Evolutionary conservation across 306 rosid genomes (phyloP).

Genomic region (Spatholobus suberectus): DNA sequence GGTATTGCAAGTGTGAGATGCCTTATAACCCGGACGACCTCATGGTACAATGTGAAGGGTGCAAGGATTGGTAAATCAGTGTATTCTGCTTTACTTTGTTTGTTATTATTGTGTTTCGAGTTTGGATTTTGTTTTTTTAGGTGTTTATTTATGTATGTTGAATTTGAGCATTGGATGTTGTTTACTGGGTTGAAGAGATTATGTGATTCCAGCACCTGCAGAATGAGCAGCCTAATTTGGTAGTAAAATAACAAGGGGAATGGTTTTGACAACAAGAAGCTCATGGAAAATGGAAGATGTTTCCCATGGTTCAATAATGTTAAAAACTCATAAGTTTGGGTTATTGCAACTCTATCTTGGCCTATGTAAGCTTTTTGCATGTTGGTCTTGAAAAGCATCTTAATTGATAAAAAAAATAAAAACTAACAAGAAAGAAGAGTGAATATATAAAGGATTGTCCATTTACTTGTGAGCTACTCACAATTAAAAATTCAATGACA

Average conservation of each 20-base stretch:
- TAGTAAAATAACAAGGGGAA: background rate
- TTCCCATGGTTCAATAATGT: background rate
- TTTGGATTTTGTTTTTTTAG: background rate
- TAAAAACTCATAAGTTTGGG: background rate
- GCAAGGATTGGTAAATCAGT: slow-evolving; percentile 77
- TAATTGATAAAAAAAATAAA: background rate
- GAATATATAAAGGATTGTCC: background rate
- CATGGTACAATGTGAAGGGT: slow-evolving; percentile 87
- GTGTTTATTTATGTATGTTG: background rate
- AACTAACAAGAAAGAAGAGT: background rate
- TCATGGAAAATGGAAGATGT: background rate
- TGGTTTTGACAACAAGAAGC: background rate
- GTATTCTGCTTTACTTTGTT: slow-evolving; percentile 32
- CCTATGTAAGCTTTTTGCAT: background rate
- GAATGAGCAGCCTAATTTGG: background rate
- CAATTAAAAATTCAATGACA: background rate
- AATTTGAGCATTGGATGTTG: background rate
- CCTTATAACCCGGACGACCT: slow-evolving; percentile 90
- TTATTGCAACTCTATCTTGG: slow-evolving; percentile 20
- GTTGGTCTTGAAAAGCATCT: slow-evolving; percentile 9
- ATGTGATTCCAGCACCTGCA: background rate
- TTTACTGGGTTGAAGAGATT: slow-evolving; percentile 8
- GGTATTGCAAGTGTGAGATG: slow-evolving; percentile 91
- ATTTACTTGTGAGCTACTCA: background rate
- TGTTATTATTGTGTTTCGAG: background rate